Conservation (phyloP, 345 rosid species). For the Hibiscus syriacus region DNA sequence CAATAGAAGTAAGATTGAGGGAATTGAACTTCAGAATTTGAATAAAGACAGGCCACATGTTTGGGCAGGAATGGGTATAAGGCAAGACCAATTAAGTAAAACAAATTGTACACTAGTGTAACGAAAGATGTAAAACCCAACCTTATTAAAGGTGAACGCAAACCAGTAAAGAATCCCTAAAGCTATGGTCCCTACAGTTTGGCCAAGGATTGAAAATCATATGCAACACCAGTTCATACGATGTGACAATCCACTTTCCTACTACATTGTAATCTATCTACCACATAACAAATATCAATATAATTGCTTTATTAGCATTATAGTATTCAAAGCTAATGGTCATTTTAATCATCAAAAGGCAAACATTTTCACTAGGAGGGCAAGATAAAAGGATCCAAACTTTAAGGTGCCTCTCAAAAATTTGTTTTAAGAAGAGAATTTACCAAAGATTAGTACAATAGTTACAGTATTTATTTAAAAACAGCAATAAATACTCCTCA, state of each 20-base stretch:
- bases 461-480: too few species aligned
- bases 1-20: not conserved
- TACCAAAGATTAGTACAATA: too few species aligned
- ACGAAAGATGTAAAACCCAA: constrained; percentile 1
- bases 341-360: constrained; percentile 6
- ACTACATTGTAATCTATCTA: constrained; percentile 16
- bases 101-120: not conserved
- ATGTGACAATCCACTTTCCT: constrained; percentile 17
- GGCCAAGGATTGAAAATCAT: constrained; percentile 6
- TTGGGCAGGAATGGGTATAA: not conserved
- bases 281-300: constrained; percentile 11
- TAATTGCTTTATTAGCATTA: not conserved
- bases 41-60: constrained; percentile 7
- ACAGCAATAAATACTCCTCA: too few species aligned
- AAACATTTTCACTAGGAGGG: not conserved
- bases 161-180: constrained; percentile 14
- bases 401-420: not conserved
- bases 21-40: not conserved
- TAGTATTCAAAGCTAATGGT: not conserved
- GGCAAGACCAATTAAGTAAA: constrained; percentile 6
- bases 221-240: constrained; percentile 11
- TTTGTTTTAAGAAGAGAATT: not conserved
- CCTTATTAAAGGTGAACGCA: constrained; percentile 9
- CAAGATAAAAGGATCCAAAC: constrained; percentile 1
- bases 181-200: constrained; percentile 24